phyloP scores from a whole-genome alignment of 2,329 filamentous ascomycete genomes.

The Alternaria conjuncta region DNA sequence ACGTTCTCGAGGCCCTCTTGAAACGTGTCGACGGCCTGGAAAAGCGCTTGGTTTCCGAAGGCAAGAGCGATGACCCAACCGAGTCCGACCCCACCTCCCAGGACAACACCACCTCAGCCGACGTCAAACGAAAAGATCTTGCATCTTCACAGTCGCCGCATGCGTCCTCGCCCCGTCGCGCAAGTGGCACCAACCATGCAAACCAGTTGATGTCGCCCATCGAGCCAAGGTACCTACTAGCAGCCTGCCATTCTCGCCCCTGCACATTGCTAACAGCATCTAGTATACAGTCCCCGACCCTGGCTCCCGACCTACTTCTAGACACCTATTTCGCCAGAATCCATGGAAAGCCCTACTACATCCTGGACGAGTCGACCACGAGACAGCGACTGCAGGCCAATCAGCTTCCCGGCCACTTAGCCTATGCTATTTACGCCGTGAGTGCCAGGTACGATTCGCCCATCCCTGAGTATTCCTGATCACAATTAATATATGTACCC shows the following conservation, averaged over 20 bases:
- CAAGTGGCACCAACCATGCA: conserved; percentile 30
- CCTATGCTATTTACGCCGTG: conserved; percentile 61
- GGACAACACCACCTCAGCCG: conserved; percentile 18
- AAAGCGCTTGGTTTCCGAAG: conserved; percentile 70
- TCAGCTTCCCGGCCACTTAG: conserved; percentile 63
- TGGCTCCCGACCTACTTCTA: conserved; percentile 68
- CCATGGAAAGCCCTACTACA: conserved; percentile 81
- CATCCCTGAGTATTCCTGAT: conserved; percentile 56
- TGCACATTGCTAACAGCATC: conserved; percentile 22
- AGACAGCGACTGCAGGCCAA: conserved; percentile 74
- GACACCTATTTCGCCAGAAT: conserved; percentile 81
- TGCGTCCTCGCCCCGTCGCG: conserved; percentile 34
- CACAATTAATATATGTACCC: conserved; percentile 46
- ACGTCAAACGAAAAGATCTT: conserved; percentile 26
- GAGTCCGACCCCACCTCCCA: conserved; percentile 31
- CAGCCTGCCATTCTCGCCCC: conserved; percentile 9
- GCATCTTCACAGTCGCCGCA: conserved; percentile 28
- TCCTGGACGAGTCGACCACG: conserved; percentile 78
- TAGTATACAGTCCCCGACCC: conserved; percentile 50
- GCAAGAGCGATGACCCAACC: conserved; percentile 52
- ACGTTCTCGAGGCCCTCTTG: conserved; percentile 81
- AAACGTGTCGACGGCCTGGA: conserved; percentile 87
- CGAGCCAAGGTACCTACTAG: conserved; percentile 43
- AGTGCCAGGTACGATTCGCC: conserved; percentile 49
- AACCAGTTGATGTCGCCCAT: conserved; percentile 47